A percentile compares a stretch with the other conserved stretches of the same genome.
Evolutionary conservation across 1,284 basidiomycete species (phyloP).

Genomic region (Chiua sp.): DNA sequence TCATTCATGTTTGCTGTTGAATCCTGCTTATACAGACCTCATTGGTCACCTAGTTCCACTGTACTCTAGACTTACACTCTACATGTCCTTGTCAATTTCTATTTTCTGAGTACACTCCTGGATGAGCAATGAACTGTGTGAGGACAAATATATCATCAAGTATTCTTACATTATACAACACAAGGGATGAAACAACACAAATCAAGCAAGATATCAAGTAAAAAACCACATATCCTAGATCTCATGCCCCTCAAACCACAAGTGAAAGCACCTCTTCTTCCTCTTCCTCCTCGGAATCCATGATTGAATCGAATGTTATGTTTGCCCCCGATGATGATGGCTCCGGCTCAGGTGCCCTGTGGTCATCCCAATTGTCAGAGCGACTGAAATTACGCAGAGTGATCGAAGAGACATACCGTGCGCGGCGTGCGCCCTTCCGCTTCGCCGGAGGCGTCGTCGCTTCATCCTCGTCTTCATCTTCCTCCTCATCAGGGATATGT

Average conservation of each 20-base stretch:
- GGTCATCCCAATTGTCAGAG: not conserved
- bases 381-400: not conserved
- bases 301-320: slow-evolving; percentile 32
- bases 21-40: too few species aligned
- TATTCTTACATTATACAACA: too few species aligned
- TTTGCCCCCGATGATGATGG: slow-evolving; percentile 6
- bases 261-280: slow-evolving; percentile 40
- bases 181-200: too few species aligned
- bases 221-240: too few species aligned
- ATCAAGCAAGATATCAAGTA: too few species aligned
- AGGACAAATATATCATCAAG: too few species aligned
- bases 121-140: too few species aligned
- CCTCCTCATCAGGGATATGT: slow-evolving; percentile 39
- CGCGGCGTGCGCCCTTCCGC: not conserved
- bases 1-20: too few species aligned
- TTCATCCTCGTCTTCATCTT: slow-evolving; percentile 37
- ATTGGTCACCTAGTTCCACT: too few species aligned
- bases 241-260: slow-evolving; percentile 3
- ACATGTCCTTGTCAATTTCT: too few species aligned
- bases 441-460: slow-evolving; percentile 27
- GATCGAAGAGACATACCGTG: slow-evolving; percentile 9
- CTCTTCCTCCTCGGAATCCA: slow-evolving; percentile 37
- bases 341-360: not conserved
- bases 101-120: too few species aligned
- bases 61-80: too few species aligned